Percentiles rank a stretch among this genome's conserved stretches.
phyloP scores from a whole-genome alignment of 73 alveolate species.

The Paramecium octaurelia region DNA sequence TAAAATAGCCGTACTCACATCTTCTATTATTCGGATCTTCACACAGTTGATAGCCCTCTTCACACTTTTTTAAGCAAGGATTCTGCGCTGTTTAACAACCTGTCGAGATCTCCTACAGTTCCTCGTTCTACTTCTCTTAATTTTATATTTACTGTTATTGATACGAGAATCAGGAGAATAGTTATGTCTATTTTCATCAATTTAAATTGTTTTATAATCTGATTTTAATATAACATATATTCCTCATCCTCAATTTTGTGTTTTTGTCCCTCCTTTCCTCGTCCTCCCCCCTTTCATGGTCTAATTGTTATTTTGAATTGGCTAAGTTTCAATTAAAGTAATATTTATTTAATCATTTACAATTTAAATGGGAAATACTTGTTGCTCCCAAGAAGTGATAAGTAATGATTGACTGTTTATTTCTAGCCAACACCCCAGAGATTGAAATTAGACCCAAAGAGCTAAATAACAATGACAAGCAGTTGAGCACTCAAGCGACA shows the following conservation, averaged over 20 bases:
- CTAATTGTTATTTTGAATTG: not conserved
- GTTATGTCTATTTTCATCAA: not conserved
- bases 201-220: not conserved
- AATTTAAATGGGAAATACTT: not conserved
- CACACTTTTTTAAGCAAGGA: not conserved
- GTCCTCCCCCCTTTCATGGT: not conserved
- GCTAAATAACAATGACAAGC: not conserved
- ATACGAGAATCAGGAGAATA: not conserved
- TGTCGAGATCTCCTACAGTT: not conserved
- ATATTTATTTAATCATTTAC: not conserved
- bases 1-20: not conserved
- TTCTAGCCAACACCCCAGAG: not conserved
- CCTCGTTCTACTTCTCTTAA: not conserved
- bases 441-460: not conserved
- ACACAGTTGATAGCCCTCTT: not conserved
- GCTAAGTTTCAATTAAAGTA: not conserved
- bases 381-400: not conserved
- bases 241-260: not conserved
- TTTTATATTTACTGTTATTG: not conserved
- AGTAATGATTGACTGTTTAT: not conserved
- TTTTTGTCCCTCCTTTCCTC: too few species aligned
- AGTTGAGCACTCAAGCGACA: not conserved
- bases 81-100: not conserved
- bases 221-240: not conserved
- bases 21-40: not conserved